Evolutionary conservation across 2,329 filamentous ascomycete genomes (phyloP).

Genomic region (Pseudopyricularia javanii): DNA sequence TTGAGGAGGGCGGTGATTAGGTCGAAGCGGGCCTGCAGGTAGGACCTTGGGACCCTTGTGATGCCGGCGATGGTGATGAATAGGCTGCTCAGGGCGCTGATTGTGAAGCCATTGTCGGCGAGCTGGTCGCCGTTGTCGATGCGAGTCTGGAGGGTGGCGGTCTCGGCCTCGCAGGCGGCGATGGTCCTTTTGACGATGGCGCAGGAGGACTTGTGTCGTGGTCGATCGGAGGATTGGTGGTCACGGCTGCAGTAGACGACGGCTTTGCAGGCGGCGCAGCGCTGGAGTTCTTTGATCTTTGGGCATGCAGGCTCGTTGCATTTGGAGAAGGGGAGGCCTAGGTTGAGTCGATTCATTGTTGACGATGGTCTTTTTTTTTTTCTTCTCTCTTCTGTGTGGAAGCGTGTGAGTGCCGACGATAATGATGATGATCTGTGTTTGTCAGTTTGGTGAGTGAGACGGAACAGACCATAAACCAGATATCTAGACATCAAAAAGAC

Average conservation of each 20-base stretch:
- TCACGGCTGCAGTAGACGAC: constrained; percentile 9
- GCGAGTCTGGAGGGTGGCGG: neutral
- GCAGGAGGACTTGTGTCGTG: constrained; percentile 9
- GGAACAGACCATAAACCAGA: too few species aligned
- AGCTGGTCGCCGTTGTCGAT: neutral
- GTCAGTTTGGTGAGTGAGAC: too few species aligned
- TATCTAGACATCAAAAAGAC: too few species aligned
- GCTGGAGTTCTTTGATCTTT: constrained; percentile 6
- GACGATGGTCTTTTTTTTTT: neutral
- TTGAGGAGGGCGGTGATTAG: constrained; percentile 6
- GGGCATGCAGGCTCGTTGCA: constrained; percentile 1
- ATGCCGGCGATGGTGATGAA: constrained; percentile 1
- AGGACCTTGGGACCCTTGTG: constrained; percentile 2
- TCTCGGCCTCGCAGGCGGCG: neutral
- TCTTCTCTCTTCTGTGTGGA: neutral
- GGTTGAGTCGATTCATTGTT: neutral
- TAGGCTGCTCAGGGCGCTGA: neutral
- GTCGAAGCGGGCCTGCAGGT: constrained; percentile 7
- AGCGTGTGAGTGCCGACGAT: too few species aligned
- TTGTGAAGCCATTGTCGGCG: neutral
- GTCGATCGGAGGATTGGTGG: constrained; percentile 8
- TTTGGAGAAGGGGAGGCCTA: neutral
- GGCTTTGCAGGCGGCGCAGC: constrained; percentile 8
- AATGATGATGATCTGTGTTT: too few species aligned
- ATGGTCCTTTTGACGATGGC: constrained; percentile 3